Base-by-base conservation (phyloP, 441 rosid genomes). In the Croton setiger region DNA sequence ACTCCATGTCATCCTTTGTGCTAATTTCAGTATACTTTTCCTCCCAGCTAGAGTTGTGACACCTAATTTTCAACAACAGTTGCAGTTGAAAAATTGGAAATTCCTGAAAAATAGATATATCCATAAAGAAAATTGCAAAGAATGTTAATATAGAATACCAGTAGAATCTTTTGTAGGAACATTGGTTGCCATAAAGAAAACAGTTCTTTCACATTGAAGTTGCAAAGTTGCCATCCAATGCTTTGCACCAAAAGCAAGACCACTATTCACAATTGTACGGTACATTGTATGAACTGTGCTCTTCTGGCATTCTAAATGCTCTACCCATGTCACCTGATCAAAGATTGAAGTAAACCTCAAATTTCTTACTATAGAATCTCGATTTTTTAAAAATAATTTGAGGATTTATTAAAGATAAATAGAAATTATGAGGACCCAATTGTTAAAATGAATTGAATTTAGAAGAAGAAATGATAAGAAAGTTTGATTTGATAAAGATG, bases 141-240 rank as follows among this genome's bases (percentile, higher is more conserved):
- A 51, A 59, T 68, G 8, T 62, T 43, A 27, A 27, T 27, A 27
- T 27, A 51, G 23, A 14, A 53, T 67, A 94, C 99, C 99, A 12
- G 83, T 84, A 60, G 99, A 92, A 80, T 94, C 99, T 77, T 92
- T 94, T 44, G 98, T 92, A 11, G 99, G 99, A 72, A 94, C 98
- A 75, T 94, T 92, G 67, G 97, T 94, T 31, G 99, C 99, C 99
- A 94, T 88, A 87, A 85, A 92, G 88, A 94, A 94, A 18, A 94
- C 98, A 13, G 84, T 87, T 71, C 92, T 82, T 67, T 94, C 99
- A n/a, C 99, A 94, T 49, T 94, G 96, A 59, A 81, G 94, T 78
- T 90, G 94, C 78, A 94, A 70, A 1, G 99, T 86, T 63, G 93
- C 81, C 55, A 88, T 77, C 99, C 99, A 94, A 73, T 87, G 99